phyloP scores from a whole-genome alignment of 768 basidiomycete genomes.

The Mycena vitilis region DNA sequence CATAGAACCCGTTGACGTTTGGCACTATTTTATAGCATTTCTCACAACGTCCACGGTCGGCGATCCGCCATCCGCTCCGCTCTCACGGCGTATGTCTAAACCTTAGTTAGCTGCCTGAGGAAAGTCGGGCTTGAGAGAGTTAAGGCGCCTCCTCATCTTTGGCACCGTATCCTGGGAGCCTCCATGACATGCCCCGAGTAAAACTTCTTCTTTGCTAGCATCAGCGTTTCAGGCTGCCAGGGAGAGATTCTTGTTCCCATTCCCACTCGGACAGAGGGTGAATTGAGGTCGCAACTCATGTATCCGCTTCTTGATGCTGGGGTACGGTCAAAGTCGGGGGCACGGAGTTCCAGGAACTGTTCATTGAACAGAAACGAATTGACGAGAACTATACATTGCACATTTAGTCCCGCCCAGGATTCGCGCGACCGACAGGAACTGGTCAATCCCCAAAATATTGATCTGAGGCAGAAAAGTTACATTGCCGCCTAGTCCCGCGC shows the following conservation, averaged over 20 bases:
- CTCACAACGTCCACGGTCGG: no score
- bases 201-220: not conserved
- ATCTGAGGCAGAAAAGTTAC: no score
- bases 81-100: constrained; percentile 5
- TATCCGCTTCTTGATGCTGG: not conserved
- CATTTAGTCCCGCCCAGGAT: no score
- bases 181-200: not conserved
- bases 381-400: constrained; percentile 16
- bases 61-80: no score
- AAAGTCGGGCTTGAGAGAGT: not conserved
- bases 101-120: constrained; percentile 3
- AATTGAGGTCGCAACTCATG: not conserved
- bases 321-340: not conserved
- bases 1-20: not conserved
- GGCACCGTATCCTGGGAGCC: not conserved
- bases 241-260: not conserved
- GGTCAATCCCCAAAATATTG: no score
- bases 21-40: not conserved
- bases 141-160: not conserved
- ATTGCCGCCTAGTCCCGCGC: constrained; percentile 21
- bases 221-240: constrained; percentile 21
- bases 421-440: constrained; percentile 26
- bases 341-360: not conserved
- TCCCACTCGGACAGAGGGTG: constrained; percentile 18
- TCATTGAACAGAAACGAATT: constrained; percentile 6